Conservation (phyloP, 1,284 basidiomycete species). For the Apiotrichum mycotoxinovorans region DNA sequence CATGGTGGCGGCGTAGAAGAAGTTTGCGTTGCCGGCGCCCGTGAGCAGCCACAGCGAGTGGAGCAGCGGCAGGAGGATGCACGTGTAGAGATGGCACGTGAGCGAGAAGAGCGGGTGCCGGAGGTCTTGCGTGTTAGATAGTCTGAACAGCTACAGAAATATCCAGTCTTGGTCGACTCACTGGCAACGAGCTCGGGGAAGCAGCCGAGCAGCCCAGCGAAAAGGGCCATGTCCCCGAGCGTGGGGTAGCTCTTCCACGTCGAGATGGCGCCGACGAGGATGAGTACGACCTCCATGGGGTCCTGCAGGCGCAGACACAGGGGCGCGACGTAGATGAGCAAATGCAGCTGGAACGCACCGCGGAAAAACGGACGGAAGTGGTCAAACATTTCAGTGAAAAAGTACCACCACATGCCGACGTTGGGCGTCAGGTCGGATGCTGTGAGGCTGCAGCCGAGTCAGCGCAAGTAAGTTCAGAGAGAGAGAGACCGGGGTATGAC, state of each 20-base stretch:
- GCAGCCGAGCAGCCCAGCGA: constrained; percentile 71
- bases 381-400: constrained; percentile 99
- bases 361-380: constrained; percentile 95
- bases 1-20: constrained; percentile 92
- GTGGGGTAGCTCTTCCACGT: constrained; percentile 92
- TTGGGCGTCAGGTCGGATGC: constrained; percentile 88
- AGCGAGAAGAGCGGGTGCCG: constrained; percentile 81
- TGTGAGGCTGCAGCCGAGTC: constrained; percentile 56
- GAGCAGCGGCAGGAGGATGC: constrained; percentile 83
- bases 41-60: constrained; percentile 87
- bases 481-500: neutral
- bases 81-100: constrained; percentile 78
- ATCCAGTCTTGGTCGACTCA: constrained; percentile 51
- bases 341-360: constrained; percentile 91
- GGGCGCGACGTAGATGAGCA: constrained; percentile 77
- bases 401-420: constrained; percentile 97
- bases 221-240: constrained; percentile 81
- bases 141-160: neutral
- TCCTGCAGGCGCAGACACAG: constrained; percentile 88
- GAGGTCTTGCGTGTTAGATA: constrained; percentile 60
- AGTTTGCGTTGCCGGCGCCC: constrained; percentile 95
- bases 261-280: constrained; percentile 72
- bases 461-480: neutral
- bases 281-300: constrained; percentile 71
- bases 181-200: constrained; percentile 82